phyloP scores from a whole-genome alignment of 495 filamentous ascomycete genomes.

The Elasticomyces elasticus region DNA sequence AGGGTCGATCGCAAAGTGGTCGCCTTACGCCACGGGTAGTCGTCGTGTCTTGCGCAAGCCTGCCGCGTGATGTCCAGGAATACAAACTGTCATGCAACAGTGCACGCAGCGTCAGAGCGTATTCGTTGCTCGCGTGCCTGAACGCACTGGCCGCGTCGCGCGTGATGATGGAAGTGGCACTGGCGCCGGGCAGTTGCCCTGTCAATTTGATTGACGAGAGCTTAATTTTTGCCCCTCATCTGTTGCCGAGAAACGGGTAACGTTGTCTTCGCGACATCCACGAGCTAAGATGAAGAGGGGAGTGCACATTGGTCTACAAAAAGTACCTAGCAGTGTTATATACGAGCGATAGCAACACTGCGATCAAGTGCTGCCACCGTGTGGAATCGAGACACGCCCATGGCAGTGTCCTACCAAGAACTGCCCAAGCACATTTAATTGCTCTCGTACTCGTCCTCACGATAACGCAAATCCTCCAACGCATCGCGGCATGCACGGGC shows the following conservation, averaged over 20 bases:
- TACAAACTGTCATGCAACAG: background rate
- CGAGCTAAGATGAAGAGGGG: background rate
- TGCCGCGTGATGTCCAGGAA: background rate
- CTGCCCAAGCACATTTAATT: background rate
- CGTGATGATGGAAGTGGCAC: no score
- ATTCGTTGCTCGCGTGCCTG: background rate
- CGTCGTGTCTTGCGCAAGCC: background rate
- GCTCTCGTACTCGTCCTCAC: background rate
- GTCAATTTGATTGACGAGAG: background rate
- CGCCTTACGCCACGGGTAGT: background rate
- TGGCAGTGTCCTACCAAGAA: background rate
- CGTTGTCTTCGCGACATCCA: no score
- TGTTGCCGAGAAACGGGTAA: no score
- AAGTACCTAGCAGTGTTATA: background rate
- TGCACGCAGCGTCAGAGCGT: no score
- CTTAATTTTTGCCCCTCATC: background rate
- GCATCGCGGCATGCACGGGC: slow-evolving; percentile 1
- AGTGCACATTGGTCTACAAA: background rate
- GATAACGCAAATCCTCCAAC: background rate
- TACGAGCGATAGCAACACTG: background rate
- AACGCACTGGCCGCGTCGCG: background rate
- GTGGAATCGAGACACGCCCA: background rate
- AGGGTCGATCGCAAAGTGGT: background rate
- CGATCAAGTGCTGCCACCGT: background rate
- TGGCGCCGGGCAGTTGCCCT: background rate